Evolutionary conservation across 1,284 basidiomycete species (phyloP).

Genomic region (Earliella scabrosa): DNA sequence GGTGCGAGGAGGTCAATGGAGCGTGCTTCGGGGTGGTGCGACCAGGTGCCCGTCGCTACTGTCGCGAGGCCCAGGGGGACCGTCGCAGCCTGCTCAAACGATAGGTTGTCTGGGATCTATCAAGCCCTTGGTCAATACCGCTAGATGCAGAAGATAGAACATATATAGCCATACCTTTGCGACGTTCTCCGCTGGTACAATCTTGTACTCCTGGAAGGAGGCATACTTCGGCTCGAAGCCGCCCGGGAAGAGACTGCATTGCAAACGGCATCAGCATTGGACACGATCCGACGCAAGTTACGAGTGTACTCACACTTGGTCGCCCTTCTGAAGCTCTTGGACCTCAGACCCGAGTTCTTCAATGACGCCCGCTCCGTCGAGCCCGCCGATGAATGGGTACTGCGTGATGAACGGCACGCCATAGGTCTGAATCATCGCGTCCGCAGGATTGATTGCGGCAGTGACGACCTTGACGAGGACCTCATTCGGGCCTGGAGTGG

Average conservation of each 20-base stretch:
- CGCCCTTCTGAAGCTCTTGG: conserved; percentile 53
- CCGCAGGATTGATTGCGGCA: neutral
- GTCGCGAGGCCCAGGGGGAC: neutral
- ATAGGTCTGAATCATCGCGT: neutral
- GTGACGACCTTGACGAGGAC: conserved; percentile 2
- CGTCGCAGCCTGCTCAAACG: neutral
- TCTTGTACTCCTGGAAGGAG: conserved; percentile 27
- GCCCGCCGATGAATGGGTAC: conserved; percentile 52
- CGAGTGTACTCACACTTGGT: conserved; percentile 31
- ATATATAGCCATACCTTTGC: conserved; percentile 26
- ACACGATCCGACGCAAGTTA: too few species aligned
- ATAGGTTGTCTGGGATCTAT: conserved; percentile 24
- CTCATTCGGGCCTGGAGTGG: neutral
- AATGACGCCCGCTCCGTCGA: conserved; percentile 62
- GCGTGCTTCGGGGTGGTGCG: neutral
- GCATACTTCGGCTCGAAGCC: neutral
- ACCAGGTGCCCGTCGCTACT: neutral
- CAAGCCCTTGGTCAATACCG: too few species aligned
- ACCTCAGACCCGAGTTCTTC: conserved; percentile 58
- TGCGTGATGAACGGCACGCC: neutral
- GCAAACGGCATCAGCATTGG: too few species aligned
- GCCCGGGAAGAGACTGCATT: neutral
- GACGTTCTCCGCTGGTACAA: conserved; percentile 28
- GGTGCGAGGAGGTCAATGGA: neutral
- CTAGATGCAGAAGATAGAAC: neutral